phyloP scores from a whole-genome alignment of 257 asterid genomes.

The Nicotiana tabacum region DNA sequence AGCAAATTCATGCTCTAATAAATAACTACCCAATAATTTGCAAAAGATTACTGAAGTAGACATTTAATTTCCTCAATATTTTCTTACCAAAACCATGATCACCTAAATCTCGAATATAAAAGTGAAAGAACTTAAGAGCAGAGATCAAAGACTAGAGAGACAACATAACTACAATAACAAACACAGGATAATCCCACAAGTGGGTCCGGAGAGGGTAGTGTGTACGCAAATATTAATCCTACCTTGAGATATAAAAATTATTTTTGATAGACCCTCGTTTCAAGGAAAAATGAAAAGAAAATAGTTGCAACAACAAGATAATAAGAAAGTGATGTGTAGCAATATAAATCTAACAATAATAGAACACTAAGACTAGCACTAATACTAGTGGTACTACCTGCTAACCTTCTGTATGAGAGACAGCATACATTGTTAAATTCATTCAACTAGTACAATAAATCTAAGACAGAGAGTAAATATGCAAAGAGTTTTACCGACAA shows the following conservation, averaged over 20 bases:
- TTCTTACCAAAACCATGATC: not conserved
- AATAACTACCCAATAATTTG: not conserved
- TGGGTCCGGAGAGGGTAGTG: too few relatives aligned
- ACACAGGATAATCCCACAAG: too few relatives aligned
- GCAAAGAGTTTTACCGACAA: not conserved
- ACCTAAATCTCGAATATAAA: not conserved
- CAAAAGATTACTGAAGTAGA: not conserved
- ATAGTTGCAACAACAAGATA: too few relatives aligned
- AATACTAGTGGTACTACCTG: too few relatives aligned
- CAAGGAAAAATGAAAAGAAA: too few relatives aligned
- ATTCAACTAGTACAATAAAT: not conserved
- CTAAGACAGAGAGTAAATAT: not conserved
- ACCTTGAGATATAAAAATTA: too few relatives aligned
- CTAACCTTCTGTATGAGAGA: too few relatives aligned
- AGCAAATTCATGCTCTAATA: not conserved
- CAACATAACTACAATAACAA: not conserved
- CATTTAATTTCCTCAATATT: not conserved
- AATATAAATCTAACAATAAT: too few relatives aligned
- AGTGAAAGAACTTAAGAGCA: not conserved
- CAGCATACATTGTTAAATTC: not conserved
- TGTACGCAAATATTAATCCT: too few relatives aligned
- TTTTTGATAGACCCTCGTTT: too few relatives aligned
- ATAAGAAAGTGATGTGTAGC: too few relatives aligned
- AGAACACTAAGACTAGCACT: too few relatives aligned
- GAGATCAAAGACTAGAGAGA: not conserved